A percentile compares a stretch with the other conserved stretches of the same genome.
Evolutionary conservation across 768 basidiomycete species (phyloP).

Genomic region (Termitomyces sp.): DNA sequence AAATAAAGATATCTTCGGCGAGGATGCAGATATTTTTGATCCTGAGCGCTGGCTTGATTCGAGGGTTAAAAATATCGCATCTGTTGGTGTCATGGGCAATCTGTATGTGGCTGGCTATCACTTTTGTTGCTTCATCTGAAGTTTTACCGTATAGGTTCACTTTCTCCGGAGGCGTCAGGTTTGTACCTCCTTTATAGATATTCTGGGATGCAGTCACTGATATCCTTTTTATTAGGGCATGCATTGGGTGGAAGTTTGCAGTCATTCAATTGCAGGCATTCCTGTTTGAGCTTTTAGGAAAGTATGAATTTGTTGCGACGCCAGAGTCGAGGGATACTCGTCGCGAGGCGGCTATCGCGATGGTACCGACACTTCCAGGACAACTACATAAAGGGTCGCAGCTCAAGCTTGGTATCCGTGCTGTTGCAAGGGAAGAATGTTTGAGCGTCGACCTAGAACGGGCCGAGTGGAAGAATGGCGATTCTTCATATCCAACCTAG

Average conservation of each 20-base stretch:
- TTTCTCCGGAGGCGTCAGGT: slow-evolving; percentile 28
- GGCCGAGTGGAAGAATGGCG: background rate
- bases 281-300: slow-evolving; percentile 44
- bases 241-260: slow-evolving; percentile 35
- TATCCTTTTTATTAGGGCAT: slow-evolving; percentile 18
- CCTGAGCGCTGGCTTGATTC: slow-evolving; percentile 44
- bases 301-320: slow-evolving; percentile 47
- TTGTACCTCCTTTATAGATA: background rate
- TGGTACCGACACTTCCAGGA: slow-evolving; percentile 39
- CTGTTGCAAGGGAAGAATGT: slow-evolving; percentile 22
- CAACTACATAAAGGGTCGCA: slow-evolving; percentile 36
- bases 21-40: slow-evolving; percentile 40
- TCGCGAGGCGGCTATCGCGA: slow-evolving; percentile 33
- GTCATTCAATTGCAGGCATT: slow-evolving; percentile 54
- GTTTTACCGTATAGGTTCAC: slow-evolving; percentile 18
- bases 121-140: background rate
- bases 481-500: background rate
- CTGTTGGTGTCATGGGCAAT: slow-evolving; percentile 43
- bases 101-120: slow-evolving; percentile 24
- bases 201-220: background rate
- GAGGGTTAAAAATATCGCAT: slow-evolving; percentile 33
- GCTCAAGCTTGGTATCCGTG: slow-evolving; percentile 31
- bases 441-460: background rate
- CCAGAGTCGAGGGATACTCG: slow-evolving; percentile 29
- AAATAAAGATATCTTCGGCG: slow-evolving; percentile 39